A percentile compares a stretch with the other conserved stretches of the same genome.
These are phyloP conservation scores for Mortierella sp. DNA, from an alignment of 371 early-diverging fungal species.

Conservation along the genomic window DNA sequence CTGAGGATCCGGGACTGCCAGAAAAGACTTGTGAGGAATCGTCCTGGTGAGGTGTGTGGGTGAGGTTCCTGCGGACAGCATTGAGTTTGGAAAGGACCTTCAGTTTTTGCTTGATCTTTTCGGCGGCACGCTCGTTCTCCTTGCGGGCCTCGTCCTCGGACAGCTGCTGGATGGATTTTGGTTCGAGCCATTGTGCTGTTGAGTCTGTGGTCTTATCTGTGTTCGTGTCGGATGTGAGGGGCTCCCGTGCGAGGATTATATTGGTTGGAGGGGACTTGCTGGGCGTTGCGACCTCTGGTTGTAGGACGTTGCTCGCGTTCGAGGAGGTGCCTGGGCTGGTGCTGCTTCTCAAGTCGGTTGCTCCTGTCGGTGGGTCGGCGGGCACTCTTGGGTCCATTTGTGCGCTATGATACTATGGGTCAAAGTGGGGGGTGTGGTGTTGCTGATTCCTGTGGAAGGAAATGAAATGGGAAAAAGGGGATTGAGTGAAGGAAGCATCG, in stretches of 20 bases:
- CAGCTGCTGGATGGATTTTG: slow-evolving; percentile 14
- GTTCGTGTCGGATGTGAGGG: not conserved
- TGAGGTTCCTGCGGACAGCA: slow-evolving; percentile 9
- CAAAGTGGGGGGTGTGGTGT: not conserved
- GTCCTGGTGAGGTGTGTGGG: slow-evolving; percentile 6
- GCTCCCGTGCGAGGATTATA: not conserved
- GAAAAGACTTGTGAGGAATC: not conserved
- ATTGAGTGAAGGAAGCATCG: not conserved
- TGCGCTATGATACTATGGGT: no score
- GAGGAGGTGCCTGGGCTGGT: not conserved
- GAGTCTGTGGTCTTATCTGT: not conserved
- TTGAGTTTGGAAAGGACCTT: slow-evolving; percentile 28
- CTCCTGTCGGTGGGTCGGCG: not conserved
- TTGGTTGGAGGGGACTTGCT: not conserved
- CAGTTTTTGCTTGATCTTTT: slow-evolving; percentile 36
- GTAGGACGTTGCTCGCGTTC: not conserved
- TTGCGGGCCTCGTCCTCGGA: slow-evolving; percentile 19
- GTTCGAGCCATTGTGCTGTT: not conserved
- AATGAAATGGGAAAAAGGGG: not conserved
- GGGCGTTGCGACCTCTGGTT: not conserved
- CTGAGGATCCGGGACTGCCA: not conserved
- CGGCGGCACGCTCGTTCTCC: slow-evolving; percentile 33
- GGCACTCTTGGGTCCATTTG: slow-evolving; percentile 4
- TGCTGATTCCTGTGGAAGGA: not conserved
- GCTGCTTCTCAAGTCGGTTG: not conserved